phyloP scores from a whole-genome alignment of 2,329 filamentous ascomycete species.

The Cladobotryum mycophilum region DNA sequence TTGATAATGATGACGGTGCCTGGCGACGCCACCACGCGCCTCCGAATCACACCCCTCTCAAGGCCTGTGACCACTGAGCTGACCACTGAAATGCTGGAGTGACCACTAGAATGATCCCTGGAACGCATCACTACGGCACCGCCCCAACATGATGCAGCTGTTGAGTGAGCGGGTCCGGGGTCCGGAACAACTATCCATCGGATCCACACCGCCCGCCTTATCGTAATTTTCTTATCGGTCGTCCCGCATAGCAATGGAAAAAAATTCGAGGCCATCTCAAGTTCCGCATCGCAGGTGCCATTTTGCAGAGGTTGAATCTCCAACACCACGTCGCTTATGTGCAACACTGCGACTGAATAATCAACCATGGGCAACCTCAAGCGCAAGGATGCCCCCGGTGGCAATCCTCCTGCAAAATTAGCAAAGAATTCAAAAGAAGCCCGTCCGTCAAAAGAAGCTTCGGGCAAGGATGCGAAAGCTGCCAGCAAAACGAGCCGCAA shows the following conservation, averaged over 20 bases:
- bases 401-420: conserved; percentile 42
- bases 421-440: conserved; percentile 40
- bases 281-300: conserved; percentile 4
- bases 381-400: conserved; percentile 51
- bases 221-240: conserved; percentile 20
- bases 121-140: not conserved
- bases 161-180: conserved; percentile 4
- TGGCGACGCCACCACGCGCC: conserved; percentile 7
- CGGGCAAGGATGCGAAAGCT: conserved; percentile 24
- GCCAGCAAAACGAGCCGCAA: conserved; percentile 25
- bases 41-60: conserved; percentile 1
- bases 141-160: not conserved
- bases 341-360: conserved; percentile 17
- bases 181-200: conserved; percentile 14
- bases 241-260: conserved; percentile 20
- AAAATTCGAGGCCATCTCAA: conserved; percentile 14
- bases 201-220: conserved; percentile 11
- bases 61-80: not conserved
- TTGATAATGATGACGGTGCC: conserved; percentile 10
- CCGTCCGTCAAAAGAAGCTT: conserved; percentile 39
- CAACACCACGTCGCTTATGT: conserved; percentile 1
- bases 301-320: conserved; percentile 2
- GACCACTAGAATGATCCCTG: no score
- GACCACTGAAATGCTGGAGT: no score
- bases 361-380: conserved; percentile 50